A percentile compares a stretch with the other conserved stretches of the same genome.
Conservation (phyloP, 2,329 filamentous ascomycete genomes). For the Fusarium keratoplasticum region DNA sequence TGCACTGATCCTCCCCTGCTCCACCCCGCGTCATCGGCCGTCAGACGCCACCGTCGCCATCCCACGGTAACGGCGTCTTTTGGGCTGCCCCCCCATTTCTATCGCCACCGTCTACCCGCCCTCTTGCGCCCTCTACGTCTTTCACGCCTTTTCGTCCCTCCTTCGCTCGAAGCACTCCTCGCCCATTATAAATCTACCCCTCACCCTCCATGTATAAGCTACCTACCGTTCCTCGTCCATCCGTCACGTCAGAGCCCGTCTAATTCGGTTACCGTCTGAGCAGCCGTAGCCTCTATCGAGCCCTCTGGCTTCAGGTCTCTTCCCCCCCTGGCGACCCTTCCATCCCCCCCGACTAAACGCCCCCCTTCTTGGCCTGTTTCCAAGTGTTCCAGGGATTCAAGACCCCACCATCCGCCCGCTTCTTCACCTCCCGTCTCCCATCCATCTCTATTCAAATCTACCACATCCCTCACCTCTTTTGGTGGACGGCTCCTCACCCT, state of each 20-base stretch:
- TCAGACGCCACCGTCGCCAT: slow-evolving; percentile 40
- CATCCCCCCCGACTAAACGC: slow-evolving; percentile 16
- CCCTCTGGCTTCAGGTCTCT: slow-evolving; percentile 21
- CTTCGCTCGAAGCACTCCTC: background rate
- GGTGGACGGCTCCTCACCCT: slow-evolving; percentile 17
- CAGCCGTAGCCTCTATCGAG: background rate
- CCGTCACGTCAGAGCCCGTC: slow-evolving; percentile 16
- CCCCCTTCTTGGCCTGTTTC: slow-evolving; percentile 40
- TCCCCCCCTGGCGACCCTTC: slow-evolving; percentile 16
- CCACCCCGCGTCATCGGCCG: slow-evolving; percentile 40
- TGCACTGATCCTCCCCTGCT: slow-evolving; percentile 4
- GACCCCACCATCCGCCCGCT: slow-evolving; percentile 43
- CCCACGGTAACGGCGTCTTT: slow-evolving; percentile 33
- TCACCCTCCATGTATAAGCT: background rate
- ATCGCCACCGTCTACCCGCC: slow-evolving; percentile 29
- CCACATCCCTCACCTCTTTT: slow-evolving; percentile 24
- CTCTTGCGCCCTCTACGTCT: background rate
- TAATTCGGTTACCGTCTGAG: slow-evolving; percentile 25
- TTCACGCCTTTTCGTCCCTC: slow-evolving; percentile 13
- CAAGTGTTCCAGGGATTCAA: slow-evolving; percentile 43
- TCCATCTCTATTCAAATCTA: slow-evolving; percentile 30
- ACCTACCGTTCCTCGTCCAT: background rate
- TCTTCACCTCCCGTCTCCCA: slow-evolving; percentile 33
- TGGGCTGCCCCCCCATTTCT: background rate
- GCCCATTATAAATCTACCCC: background rate